Percentiles rank a stretch among this genome's conserved stretches.
Conservation (phyloP, 2,329 filamentous ascomycete genomes). For the Fusarium decemcellulare region DNA sequence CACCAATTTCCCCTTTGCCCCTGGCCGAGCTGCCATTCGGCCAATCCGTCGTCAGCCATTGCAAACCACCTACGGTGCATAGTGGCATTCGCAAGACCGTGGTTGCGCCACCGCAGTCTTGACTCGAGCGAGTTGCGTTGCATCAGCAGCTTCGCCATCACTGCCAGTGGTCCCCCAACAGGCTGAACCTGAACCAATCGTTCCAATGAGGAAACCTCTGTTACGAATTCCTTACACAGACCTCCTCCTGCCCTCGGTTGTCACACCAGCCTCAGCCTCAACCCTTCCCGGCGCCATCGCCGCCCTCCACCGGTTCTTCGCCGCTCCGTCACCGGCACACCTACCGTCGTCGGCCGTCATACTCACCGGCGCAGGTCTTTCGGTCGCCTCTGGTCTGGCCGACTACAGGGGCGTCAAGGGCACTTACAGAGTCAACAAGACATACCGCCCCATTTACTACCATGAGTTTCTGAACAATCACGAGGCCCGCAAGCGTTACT, state of each 20-base stretch:
- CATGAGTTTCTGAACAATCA: conserved; percentile 89
- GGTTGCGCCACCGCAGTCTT: background rate
- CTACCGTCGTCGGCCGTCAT: conserved; percentile 64
- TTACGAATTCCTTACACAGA: conserved; percentile 94
- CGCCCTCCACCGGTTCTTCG: conserved; percentile 84
- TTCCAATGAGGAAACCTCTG: conserved; percentile 75
- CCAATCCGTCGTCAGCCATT: conserved; percentile 39
- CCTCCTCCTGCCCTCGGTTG: conserved; percentile 80
- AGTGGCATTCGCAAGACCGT: conserved; percentile 13
- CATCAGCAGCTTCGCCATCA: background rate
- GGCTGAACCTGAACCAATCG: background rate
- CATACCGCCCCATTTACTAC: conserved; percentile 92
- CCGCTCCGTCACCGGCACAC: conserved; percentile 66
- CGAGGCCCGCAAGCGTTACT: conserved; percentile 91
- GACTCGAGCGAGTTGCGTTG: background rate
- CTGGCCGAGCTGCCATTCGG: background rate
- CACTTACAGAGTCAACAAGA: conserved; percentile 93
- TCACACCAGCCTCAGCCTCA: conserved; percentile 80
- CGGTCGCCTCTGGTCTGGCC: conserved; percentile 90
- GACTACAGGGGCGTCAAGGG: conserved; percentile 93
- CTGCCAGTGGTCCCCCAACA: conserved; percentile 4
- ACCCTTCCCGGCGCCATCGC: conserved; percentile 81
- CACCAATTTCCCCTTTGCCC: conserved; percentile 2
- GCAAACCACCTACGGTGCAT: conserved; percentile 21
- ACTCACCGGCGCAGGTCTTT: conserved; percentile 89